Percentiles rank a stretch among this genome's conserved stretches.
Evolutionary conservation across 768 basidiomycete species (phyloP).

Genomic region (Piloderma croceum): DNA sequence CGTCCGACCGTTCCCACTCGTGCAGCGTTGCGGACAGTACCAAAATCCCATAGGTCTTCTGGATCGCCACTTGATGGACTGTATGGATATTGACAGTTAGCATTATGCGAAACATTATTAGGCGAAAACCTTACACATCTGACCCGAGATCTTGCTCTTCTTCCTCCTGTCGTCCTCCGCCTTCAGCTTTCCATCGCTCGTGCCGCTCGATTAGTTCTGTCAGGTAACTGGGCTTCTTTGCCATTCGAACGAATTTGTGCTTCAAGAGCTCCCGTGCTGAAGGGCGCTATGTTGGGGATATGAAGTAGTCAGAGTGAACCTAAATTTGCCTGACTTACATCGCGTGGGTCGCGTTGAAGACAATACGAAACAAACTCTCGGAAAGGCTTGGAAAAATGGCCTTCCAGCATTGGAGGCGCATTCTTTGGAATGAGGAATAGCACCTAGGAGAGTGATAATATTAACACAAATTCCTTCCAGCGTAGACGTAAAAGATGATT

Average conservation of each 20-base stretch:
- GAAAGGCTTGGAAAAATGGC: constrained; percentile 88
- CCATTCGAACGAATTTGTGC: constrained; percentile 93
- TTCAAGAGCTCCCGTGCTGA: constrained; percentile 92
- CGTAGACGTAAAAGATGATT: constrained; percentile 1
- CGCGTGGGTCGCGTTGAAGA: constrained; percentile 88
- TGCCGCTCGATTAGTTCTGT: constrained; percentile 94
- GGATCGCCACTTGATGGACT: constrained; percentile 54
- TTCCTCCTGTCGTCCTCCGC: constrained; percentile 70
- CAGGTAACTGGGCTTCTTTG: constrained; percentile 90
- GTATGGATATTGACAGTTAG: constrained; percentile 4
- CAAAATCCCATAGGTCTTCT: constrained; percentile 96
- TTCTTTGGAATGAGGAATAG: constrained; percentile 99
- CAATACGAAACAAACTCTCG: constrained; percentile 91
- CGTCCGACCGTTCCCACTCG: constrained; percentile 64
- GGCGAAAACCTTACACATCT: constrained; percentile 50
- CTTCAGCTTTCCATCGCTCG: constrained; percentile 89
- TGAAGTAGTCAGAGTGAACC: constrained; percentile 14
- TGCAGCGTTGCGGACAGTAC: constrained; percentile 79
- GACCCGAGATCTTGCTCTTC: constrained; percentile 56
- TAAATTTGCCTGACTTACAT: constrained; percentile 44
- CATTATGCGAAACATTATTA: background rate
- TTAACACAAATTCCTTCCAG: background rate
- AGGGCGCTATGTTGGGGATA: constrained; percentile 59
- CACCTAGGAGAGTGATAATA: constrained; percentile 47
- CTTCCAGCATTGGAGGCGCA: constrained; percentile 85